Evolutionary conservation across 169 alveolate genomes (phyloP), one percentile per base, ranked within the genome.

Genomic region (Babesia bovis): DNA sequence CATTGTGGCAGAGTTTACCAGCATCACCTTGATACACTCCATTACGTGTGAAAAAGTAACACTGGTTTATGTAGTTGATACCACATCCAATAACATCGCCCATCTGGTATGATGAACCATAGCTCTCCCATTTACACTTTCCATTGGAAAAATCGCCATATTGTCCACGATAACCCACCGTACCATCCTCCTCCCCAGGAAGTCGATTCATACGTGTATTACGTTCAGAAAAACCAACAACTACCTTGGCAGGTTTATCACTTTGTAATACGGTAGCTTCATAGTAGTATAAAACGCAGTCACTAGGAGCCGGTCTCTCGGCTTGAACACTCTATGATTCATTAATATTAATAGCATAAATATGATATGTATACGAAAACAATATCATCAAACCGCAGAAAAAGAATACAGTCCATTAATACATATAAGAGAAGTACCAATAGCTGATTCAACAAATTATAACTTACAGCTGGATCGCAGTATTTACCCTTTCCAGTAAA

Each of bases 51-150:
- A 85, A 90, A 73, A 90, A 90, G 19, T 89, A 84, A 36, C 85
- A 66, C 33, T 78, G 87, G 30, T 86, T 75, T 55, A 56, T 28
- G 65, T 90, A 81, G 47, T 88, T 83, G 25, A 90, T 85, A 21
- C 95, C 95, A 49, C 94, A 87, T 7, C 95, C 95, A 15, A 90
- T 61, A n/a, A 85, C 85, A 53, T 90, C 95, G 68, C 87, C 78
- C 47, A 67, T 51, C 19, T 90, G 85, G 58, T 85, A 90, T 33
- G 90, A 63, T 26, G 90, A 66, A 41, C 93, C 85, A 47, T 82
- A 90, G 42, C 60, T 40, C 50, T 85, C 95, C 30, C 66, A 63
- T 50, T 35, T 71, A 15, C 67, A 45, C 38, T 76, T 56, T 4
- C 90, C 89, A 49, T 60, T 50, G 55, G 90, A 53, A 65, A 73